phyloP scores from a whole-genome alignment of 140 eudicot genomes.

The Bidens hawaiensis region DNA sequence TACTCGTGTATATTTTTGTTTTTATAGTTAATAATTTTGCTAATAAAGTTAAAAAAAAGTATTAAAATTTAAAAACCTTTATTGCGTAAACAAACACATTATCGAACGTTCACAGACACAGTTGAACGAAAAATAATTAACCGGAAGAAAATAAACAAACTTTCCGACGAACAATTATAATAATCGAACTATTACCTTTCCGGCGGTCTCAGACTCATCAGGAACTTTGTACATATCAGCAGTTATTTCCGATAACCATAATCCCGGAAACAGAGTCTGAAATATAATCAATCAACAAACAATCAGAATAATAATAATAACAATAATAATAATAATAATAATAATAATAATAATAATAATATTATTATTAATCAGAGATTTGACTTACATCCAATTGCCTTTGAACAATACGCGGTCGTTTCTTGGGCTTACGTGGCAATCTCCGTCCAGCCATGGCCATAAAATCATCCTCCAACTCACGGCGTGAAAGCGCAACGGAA shows the following conservation, averaged over 20 bases:
- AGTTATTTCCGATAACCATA: conserved; percentile 66
- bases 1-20: no score
- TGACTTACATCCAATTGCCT: conserved; percentile 64
- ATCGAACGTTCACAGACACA: no score
- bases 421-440: conserved; percentile 60
- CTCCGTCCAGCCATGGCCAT: conserved; percentile 42
- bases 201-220: conserved; percentile 38
- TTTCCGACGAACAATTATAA: no score
- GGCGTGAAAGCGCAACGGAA: conserved; percentile 48
- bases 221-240: conserved; percentile 75
- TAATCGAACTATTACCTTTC: conserved; percentile 34
- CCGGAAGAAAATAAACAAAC: no score
- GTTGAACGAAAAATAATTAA: no score
- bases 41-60: no score
- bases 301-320: not conserved
- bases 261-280: conserved; percentile 73
- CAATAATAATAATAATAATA: no score
- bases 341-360: no score
- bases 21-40: no score
- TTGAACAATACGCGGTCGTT: conserved; percentile 52
- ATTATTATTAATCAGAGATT: not conserved
- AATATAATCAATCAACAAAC: conserved; percentile 13
- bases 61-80: no score
- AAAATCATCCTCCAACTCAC: conserved; percentile 74
- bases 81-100: no score